Evolutionary conservation across 345 rosid genomes (phyloP).

Genomic region (Atalantia buxifolia): DNA sequence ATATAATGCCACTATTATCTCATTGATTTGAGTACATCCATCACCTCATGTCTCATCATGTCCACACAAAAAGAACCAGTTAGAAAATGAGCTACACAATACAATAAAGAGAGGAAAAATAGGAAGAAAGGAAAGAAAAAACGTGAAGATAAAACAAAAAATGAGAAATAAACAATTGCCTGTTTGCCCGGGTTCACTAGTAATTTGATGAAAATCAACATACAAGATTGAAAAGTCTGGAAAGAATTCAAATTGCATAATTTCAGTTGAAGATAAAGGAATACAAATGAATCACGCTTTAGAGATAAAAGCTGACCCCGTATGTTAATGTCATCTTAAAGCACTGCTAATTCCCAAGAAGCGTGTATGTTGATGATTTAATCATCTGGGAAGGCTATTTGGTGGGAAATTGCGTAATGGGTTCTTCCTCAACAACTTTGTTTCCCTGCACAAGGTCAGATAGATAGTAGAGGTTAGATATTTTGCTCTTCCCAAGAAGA

Average conservation of each 20-base stretch:
- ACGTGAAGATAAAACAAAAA: too few relatives aligned
- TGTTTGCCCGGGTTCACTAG: not conserved
- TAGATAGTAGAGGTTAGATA: not conserved
- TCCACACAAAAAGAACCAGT: not conserved
- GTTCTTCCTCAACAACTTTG: conserved; percentile 70
- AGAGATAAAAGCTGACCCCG: conserved; percentile 48
- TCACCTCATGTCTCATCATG: not conserved
- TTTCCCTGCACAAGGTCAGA: conserved; percentile 45
- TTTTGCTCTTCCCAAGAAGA: not conserved
- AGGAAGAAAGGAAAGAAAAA: too few relatives aligned
- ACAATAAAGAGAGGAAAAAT: too few relatives aligned
- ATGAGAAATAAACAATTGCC: not conserved
- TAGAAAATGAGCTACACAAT: too few relatives aligned
- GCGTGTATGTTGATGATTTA: not conserved
- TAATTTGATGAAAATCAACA: not conserved
- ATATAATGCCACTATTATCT: not conserved
- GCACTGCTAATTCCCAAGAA: not conserved
- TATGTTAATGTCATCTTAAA: not conserved
- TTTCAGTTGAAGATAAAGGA: not conserved
- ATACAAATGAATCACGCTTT: conserved; percentile 24
- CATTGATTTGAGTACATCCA: not conserved
- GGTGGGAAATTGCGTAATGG: conserved; percentile 81
- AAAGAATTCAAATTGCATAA: not conserved
- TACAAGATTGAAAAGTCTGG: not conserved
- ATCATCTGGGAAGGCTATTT: conserved; percentile 70